These are phyloP conservation scores for Fraxinus albicans DNA, from an alignment of 305 asterid genomes.

Conservation along the genomic window DNA sequence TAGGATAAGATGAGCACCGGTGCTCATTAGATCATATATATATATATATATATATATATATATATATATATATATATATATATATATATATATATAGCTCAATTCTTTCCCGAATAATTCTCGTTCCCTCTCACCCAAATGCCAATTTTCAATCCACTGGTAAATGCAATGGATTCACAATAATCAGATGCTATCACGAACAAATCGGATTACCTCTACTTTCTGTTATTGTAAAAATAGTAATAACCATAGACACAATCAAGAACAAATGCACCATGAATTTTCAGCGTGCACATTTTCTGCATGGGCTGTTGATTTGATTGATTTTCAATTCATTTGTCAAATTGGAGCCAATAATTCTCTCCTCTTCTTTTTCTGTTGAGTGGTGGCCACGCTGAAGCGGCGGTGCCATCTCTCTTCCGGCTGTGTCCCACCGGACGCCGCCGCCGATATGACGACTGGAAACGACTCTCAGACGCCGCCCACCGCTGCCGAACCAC, in stretches of 20 bases:
- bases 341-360: background rate
- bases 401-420: slow-evolving; percentile 48
- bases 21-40: no score
- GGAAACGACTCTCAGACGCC: slow-evolving; percentile 25
- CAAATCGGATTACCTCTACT: slow-evolving; percentile 25
- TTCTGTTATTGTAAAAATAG: slow-evolving; percentile 16
- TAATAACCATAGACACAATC: slow-evolving; percentile 25
- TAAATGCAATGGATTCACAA: background rate
- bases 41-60: no score
- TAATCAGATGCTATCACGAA: slow-evolving; percentile 23
- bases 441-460: slow-evolving; percentile 39
- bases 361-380: slow-evolving; percentile 10
- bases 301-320: slow-evolving; percentile 28
- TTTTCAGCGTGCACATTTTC: slow-evolving; percentile 6
- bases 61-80: no score
- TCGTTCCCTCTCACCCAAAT: background rate
- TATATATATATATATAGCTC: no score
- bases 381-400: slow-evolving; percentile 55
- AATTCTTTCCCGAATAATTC: background rate
- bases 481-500: slow-evolving; percentile 11
- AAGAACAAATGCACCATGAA: background rate
- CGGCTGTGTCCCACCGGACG: slow-evolving; percentile 13
- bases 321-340: slow-evolving; percentile 14
- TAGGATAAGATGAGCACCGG: no score
- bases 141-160: background rate